These are phyloP conservation scores for Nakazawaea laoshanensis DNA, from an alignment of 805 yeast genomes.

Conservation along the genomic window DNA sequence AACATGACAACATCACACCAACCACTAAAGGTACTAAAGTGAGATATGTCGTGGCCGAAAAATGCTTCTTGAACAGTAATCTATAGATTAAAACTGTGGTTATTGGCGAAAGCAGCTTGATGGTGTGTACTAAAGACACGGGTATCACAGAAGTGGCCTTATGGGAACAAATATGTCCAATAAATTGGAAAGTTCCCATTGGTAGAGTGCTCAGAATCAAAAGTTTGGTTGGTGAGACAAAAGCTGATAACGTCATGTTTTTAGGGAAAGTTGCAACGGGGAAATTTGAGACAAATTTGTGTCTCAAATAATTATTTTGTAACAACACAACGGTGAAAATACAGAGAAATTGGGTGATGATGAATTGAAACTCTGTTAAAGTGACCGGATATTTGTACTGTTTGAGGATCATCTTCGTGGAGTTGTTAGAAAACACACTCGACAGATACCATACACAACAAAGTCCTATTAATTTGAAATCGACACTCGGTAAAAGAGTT, in stretches of 20 bases:
- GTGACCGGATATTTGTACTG: slow-evolving; percentile 77
- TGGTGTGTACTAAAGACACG: slow-evolving; percentile 90
- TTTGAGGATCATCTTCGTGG: slow-evolving; percentile 69
- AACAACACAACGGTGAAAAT: slow-evolving; percentile 21
- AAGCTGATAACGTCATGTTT: slow-evolving; percentile 22
- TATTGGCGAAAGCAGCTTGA: slow-evolving; percentile 86
- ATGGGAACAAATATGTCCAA: slow-evolving; percentile 87
- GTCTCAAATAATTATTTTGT: not conserved
- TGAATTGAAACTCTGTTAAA: slow-evolving; percentile 79
- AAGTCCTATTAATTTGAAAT: slow-evolving; percentile 16
- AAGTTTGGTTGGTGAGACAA: slow-evolving; percentile 45
- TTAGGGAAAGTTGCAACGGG: slow-evolving; percentile 46
- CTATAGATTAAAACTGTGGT: slow-evolving; percentile 79
- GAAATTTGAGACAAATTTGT: slow-evolving; percentile 19
- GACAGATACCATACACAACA: slow-evolving; percentile 76
- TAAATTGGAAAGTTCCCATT: slow-evolving; percentile 89
- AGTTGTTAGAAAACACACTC: slow-evolving; percentile 73
- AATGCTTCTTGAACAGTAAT: slow-evolving; percentile 46
- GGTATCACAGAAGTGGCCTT: slow-evolving; percentile 89
- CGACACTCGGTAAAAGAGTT: slow-evolving; percentile 5
- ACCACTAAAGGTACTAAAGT: slow-evolving; percentile 71
- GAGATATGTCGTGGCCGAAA: slow-evolving; percentile 58
- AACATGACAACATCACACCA: slow-evolving; percentile 82
- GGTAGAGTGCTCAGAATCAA: slow-evolving; percentile 70
- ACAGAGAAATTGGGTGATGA: slow-evolving; percentile 61